A percentile compares a stretch with the other conserved stretches of the same genome.
Conservation (phyloP, 2,329 filamentous ascomycete genomes). For the Pseudogymnoascus sp. region DNA sequence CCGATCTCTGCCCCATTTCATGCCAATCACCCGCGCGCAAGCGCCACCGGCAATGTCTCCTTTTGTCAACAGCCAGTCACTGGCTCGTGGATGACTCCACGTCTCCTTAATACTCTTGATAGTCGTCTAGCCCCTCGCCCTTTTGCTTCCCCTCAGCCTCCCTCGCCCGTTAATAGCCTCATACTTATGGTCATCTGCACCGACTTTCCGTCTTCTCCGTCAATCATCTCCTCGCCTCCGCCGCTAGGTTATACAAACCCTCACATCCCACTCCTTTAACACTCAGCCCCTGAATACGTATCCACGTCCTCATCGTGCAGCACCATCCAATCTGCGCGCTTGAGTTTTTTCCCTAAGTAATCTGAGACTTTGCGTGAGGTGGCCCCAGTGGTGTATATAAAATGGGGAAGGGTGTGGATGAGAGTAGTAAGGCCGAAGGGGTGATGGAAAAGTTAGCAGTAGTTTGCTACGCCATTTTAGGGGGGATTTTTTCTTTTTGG, state of each 20-base stretch:
- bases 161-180: background rate
- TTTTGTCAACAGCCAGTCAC: background rate
- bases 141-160: background rate
- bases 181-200: background rate
- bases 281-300: background rate
- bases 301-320: background rate
- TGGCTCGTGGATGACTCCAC: background rate
- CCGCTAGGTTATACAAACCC: background rate
- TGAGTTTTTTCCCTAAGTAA: background rate
- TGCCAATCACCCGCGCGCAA: background rate
- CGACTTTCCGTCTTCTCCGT: background rate
- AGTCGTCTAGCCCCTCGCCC: background rate
- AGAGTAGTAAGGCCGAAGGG: background rate
- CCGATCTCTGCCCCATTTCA: background rate
- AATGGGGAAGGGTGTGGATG: background rate
- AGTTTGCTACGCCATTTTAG: background rate
- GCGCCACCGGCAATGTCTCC: background rate
- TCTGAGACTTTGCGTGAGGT: background rate
- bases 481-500: background rate
- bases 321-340: background rate
- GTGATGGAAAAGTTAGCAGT: background rate
- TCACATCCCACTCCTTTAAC: background rate
- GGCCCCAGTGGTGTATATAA: background rate
- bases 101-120: background rate
- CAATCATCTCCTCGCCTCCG: too few species aligned